Evolutionary conservation across 169 alveolate species (phyloP), one percentile per base, ranked within the genome.

Genomic region (Eimeria sp.): DNA sequence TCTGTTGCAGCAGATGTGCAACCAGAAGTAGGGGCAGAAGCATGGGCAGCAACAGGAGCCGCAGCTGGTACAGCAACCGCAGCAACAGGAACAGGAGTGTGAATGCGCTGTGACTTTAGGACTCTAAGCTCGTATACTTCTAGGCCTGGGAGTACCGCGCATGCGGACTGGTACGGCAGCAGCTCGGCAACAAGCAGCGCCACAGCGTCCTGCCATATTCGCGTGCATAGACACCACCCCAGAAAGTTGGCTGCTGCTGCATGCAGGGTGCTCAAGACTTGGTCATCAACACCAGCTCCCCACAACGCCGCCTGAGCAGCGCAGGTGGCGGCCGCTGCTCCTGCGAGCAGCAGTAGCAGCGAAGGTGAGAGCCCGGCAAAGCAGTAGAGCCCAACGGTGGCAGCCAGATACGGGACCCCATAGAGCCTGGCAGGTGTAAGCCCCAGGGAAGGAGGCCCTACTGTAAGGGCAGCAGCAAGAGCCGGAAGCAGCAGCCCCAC

Each of bases 231-330:
- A 14, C 92, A 86, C 92, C 92, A 86, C 45, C 92, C 92, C 5
- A 86, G 40, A 70, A 86, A 86, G 92, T 86, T 86, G 5, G 92
- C 92, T 86, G 92, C 92, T 57, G 92, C 80, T 30, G 78, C 92
- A 86, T 86, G 78, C 78, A 86, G 40, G 61, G 78, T 27, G 43
- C 80, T 86, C 0, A 86, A 80, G 63, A 47, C 92, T 22, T 86
- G 92, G 63, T 86, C 92, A 25, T 43, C 80, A n/a, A 80, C 80
- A 3, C 80, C 92, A 4, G 92, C 92, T 4, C 92, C 92, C 92
- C 92, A 86, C 30, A 54, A 80, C 4, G 78, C 63, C 13, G 92
- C 78, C 78, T 86, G 92, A 6, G 61, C 78, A 34, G 92, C 92
- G 58, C 80, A 86, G 14, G 45, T 45, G 14, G 67, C 80, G 4